Conservation (phyloP, 2,329 filamentous ascomycete species). For the Xylariaceae sp. region DNA sequence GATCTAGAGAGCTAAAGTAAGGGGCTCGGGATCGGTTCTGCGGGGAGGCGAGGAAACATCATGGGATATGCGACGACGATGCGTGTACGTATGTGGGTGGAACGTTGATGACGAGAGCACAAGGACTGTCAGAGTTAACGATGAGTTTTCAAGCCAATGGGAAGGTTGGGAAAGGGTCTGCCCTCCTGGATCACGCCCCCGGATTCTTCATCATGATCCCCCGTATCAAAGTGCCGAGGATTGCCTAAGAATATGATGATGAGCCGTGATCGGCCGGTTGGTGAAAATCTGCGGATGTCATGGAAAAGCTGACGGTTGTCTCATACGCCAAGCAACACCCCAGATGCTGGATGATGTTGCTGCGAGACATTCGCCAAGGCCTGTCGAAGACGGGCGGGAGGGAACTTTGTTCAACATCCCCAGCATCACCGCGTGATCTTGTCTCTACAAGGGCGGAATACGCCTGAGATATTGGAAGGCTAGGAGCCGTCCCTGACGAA, state of each 20-base stretch:
- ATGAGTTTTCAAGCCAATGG: neutral
- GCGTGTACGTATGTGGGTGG: neutral
- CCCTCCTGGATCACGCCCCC: neutral
- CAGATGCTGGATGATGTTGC: neutral
- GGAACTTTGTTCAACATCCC: neutral
- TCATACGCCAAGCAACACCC: neutral
- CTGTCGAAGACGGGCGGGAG: neutral
- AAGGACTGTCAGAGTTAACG: neutral
- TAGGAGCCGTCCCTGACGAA: neutral
- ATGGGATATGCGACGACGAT: neutral
- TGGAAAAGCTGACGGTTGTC: neutral
- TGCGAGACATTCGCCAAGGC: neutral
- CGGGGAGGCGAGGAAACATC: neutral
- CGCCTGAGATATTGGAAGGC: neutral
- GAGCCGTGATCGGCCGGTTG: neutral
- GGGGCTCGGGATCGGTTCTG: neutral
- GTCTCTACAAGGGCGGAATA: neutral
- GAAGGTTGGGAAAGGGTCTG: neutral
- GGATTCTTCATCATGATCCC: neutral
- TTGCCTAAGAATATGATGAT: neutral
- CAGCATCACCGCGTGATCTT: neutral
- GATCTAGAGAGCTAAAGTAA: neutral
- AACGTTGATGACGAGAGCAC: neutral
- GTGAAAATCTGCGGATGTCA: neutral
- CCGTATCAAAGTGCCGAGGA: neutral